A percentile compares a stretch with the other conserved stretches of the same genome.
Conservation (phyloP, 352 stramenopile species). For the Achlya hypogyna region DNA sequence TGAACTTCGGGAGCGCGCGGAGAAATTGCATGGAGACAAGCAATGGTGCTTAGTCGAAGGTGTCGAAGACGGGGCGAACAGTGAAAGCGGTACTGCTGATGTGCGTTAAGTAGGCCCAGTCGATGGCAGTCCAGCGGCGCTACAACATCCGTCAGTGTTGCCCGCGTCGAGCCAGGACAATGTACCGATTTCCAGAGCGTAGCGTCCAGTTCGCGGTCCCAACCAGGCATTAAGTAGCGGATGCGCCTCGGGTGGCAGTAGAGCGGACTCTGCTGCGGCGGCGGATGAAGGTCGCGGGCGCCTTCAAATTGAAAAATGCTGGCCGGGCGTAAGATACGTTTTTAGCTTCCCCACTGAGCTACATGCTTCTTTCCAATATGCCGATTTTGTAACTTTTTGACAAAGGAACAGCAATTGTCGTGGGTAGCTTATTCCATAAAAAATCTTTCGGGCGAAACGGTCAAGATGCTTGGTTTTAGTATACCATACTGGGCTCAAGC, state of each 20-base stretch:
- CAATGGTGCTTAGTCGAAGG: conserved; percentile 15
- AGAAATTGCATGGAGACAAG: neutral
- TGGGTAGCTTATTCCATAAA: too few species aligned
- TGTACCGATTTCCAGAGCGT: conserved; percentile 20
- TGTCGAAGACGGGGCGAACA: conserved; percentile 20
- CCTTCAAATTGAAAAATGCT: neutral
- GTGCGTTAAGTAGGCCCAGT: conserved; percentile 21
- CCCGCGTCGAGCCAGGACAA: neutral
- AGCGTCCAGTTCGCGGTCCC: conserved; percentile 19
- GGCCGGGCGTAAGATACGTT: neutral
- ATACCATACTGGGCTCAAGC: too few species aligned
- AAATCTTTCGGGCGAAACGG: too few species aligned
- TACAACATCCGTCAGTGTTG: conserved; percentile 1
- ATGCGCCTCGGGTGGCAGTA: neutral
- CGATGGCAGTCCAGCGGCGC: conserved; percentile 20
- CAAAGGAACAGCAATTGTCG: too few species aligned
- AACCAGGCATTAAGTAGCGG: conserved; percentile 11
- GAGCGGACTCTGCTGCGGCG: neutral
- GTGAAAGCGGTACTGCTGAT: conserved; percentile 16
- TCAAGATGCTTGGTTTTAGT: too few species aligned
- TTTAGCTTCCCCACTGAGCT: too few species aligned
- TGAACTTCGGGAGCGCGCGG: too few species aligned
- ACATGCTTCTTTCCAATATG: too few species aligned
- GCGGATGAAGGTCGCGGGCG: neutral
- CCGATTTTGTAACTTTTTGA: too few species aligned